phyloP scores from a whole-genome alignment of 257 asterid genomes.

The Lycium ferocissimum region DNA sequence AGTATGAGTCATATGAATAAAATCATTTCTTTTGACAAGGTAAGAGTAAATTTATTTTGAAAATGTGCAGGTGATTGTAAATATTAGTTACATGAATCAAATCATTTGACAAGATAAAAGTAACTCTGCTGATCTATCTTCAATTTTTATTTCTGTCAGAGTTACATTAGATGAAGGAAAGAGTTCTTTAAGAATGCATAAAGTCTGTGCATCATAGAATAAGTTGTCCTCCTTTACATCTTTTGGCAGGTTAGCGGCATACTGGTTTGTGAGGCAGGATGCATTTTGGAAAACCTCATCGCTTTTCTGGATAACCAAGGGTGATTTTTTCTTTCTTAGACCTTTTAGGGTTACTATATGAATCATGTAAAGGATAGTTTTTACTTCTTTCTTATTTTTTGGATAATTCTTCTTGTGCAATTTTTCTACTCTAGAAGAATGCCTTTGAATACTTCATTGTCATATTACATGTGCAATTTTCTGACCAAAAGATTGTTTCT shows the following conservation, averaged over 20 bases:
- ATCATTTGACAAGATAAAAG: conserved; percentile 78
- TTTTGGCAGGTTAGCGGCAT: conserved; percentile 75
- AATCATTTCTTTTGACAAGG: conserved; percentile 89
- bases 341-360: not conserved
- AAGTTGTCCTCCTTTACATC: conserved; percentile 31
- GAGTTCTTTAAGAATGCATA: not conserved
- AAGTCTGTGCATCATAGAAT: not conserved
- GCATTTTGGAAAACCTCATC: conserved; percentile 95
- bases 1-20: conserved; percentile 78
- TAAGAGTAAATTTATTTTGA: conserved; percentile 39
- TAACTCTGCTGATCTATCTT: not conserved
- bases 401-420: not conserved
- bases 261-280: conserved; percentile 98
- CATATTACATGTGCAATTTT: not conserved
- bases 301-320: conserved; percentile 88
- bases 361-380: not conserved
- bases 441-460: not conserved
- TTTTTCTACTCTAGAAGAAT: not conserved
- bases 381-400: not conserved
- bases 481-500: conserved; percentile 28
- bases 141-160: conserved; percentile 26
- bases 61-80: conserved; percentile 73
- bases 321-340: conserved; percentile 46
- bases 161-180: not conserved
- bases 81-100: conserved; percentile 74